phyloP scores from a whole-genome alignment of 2,329 filamentous ascomycete species.

The Trichoderma breve region DNA sequence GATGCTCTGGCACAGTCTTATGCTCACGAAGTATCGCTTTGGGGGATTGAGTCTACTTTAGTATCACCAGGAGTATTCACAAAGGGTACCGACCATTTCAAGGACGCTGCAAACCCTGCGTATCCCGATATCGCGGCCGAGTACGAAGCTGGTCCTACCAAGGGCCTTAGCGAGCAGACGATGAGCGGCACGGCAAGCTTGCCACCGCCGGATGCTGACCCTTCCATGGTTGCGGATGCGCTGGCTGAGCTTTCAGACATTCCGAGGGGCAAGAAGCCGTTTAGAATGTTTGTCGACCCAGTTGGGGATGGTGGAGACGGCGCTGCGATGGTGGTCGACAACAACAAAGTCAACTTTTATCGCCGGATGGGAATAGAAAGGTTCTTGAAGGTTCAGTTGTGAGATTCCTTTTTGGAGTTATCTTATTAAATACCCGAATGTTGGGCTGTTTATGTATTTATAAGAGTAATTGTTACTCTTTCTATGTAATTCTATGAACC shows the following conservation, averaged over 20 bases:
- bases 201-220: not conserved
- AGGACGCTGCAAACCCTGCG: not conserved
- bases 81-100: conserved; percentile 1
- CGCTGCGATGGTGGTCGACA: not conserved
- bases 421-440: not conserved
- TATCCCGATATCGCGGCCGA: not conserved
- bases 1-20: not conserved
- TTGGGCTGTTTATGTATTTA: not conserved
- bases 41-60: conserved; percentile 5
- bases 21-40: not conserved
- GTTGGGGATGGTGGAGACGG: not conserved
- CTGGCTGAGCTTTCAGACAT: conserved; percentile 4
- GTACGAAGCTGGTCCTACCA: conserved; percentile 4
- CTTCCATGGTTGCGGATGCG: not conserved
- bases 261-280: conserved; percentile 11
- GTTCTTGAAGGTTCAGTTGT: not conserved
- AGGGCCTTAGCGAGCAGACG: not conserved
- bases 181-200: not conserved
- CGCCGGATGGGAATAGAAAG: not conserved
- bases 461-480: not conserved
- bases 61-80: conserved; percentile 7
- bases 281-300: not conserved
- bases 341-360: conserved; percentile 10
- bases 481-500: not conserved
- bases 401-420: not conserved